Evolutionary conservation across 768 basidiomycete species (phyloP).

Genomic region (Rickenella mellea): DNA sequence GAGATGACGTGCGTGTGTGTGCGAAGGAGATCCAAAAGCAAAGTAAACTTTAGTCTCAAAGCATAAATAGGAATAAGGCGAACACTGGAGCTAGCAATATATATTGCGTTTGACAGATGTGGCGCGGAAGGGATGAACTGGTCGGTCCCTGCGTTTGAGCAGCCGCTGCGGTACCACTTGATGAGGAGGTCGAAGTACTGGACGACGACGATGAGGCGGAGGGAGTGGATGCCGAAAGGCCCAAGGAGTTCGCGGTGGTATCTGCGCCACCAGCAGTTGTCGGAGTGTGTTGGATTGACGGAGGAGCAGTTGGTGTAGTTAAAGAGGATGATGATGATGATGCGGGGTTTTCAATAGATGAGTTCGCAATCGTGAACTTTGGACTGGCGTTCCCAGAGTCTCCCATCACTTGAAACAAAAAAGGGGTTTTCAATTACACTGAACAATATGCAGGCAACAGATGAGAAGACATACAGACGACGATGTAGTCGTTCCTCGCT

Average conservation of each 20-base stretch:
- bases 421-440: not conserved
- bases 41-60: too few species aligned
- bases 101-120: too few species aligned
- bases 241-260: not conserved
- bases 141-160: too few species aligned
- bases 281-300: slow-evolving; percentile 22
- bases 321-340: slow-evolving; percentile 27
- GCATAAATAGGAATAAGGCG: too few species aligned
- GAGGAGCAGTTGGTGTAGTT: slow-evolving; percentile 25
- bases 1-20: too few species aligned
- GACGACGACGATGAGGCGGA: not conserved
- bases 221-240: not conserved
- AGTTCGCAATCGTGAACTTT: not conserved
- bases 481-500: slow-evolving; percentile 21
- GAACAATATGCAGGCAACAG: not conserved
- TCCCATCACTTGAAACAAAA: slow-evolving; percentile 22
- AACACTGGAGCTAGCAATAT: too few species aligned
- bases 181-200: not conserved
- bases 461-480: slow-evolving; percentile 24
- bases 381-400: slow-evolving; percentile 25
- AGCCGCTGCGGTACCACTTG: not conserved
- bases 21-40: too few species aligned
- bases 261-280: slow-evolving; percentile 17
- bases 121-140: too few species aligned
- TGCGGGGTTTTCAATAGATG: slow-evolving; percentile 17